Percentiles rank a stretch among this genome's conserved stretches.
These are phyloP conservation scores for Hymenoscyphus repandus DNA, from an alignment of 2,329 filamentous ascomycete genomes.

Conservation along the genomic window DNA sequence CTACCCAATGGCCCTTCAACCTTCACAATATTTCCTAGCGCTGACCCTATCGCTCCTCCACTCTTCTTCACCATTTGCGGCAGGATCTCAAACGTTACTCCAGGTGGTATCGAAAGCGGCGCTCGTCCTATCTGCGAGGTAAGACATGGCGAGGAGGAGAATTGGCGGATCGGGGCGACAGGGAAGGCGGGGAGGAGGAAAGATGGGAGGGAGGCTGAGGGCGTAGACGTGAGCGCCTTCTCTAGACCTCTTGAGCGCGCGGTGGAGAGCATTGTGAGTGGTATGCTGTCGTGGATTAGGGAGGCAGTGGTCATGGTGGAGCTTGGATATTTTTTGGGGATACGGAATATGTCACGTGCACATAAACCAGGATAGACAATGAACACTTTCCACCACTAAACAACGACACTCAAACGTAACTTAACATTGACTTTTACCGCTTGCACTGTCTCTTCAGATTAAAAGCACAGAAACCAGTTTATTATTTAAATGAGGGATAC, in stretches of 20 bases:
- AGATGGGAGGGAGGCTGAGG: slow-evolving; percentile 54
- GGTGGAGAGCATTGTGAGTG: slow-evolving; percentile 56
- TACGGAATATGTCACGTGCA: too few species aligned
- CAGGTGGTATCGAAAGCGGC: slow-evolving; percentile 73
- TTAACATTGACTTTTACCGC: too few species aligned
- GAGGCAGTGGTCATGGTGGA: not conserved
- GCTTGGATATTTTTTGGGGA: too few species aligned
- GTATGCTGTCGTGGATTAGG: not conserved
- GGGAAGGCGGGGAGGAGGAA: slow-evolving; percentile 73
- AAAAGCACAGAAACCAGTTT: too few species aligned
- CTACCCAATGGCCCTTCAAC: slow-evolving; percentile 76
- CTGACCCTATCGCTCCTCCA: not conserved
- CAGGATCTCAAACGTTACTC: slow-evolving; percentile 71
- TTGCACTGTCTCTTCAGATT: too few species aligned
- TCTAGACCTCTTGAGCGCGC: slow-evolving; percentile 56
- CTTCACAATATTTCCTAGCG: slow-evolving; percentile 55
- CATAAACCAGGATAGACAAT: too few species aligned
- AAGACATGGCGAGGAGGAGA: slow-evolving; percentile 64
- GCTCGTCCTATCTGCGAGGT: slow-evolving; percentile 82
- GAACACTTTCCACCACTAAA: too few species aligned
- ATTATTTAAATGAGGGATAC: too few species aligned
- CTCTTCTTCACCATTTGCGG: slow-evolving; percentile 41
- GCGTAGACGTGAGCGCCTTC: slow-evolving; percentile 45
- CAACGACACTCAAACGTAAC: too few species aligned
- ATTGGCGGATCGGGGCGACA: slow-evolving; percentile 44